Evolutionary conservation across 2,329 filamentous ascomycete species (phyloP).

Genomic region (Penicillium sp.): DNA sequence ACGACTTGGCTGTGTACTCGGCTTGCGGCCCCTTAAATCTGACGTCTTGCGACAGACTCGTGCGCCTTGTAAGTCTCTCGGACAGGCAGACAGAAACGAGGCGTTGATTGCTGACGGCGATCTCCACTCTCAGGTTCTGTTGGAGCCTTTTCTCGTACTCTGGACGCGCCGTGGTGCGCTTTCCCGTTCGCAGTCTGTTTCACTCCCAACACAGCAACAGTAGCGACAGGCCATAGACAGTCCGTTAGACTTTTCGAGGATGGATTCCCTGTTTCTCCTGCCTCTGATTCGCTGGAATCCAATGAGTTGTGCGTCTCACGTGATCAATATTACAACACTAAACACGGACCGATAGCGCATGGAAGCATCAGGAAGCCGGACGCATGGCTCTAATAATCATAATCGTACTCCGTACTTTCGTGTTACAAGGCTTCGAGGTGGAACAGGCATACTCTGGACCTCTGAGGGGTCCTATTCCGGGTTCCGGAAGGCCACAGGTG

Average conservation of each 20-base stretch:
- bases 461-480: not conserved
- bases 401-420: not conserved
- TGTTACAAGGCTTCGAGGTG: not conserved
- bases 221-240: not conserved
- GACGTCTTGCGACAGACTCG: not conserved
- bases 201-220: not conserved
- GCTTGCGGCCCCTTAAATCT: not conserved
- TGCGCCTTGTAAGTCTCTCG: not conserved
- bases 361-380: not conserved
- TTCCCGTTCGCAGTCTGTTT: not conserved
- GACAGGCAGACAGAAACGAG: not conserved
- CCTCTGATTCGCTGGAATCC: not conserved
- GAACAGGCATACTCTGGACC: not conserved
- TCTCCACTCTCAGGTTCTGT: not conserved
- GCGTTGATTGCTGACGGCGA: not conserved
- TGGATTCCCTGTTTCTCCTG: slow-evolving; percentile 1
- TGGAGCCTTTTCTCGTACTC: not conserved
- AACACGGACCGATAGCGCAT: not conserved
- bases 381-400: not conserved
- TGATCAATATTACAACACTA: not conserved
- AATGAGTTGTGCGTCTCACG: not conserved
- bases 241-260: not conserved
- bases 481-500: not conserved
- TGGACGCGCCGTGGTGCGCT: not conserved
- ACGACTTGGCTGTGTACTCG: not conserved